phyloP scores from a whole-genome alignment of 2,329 filamentous ascomycete genomes.

The Dactylellina leptospora region DNA sequence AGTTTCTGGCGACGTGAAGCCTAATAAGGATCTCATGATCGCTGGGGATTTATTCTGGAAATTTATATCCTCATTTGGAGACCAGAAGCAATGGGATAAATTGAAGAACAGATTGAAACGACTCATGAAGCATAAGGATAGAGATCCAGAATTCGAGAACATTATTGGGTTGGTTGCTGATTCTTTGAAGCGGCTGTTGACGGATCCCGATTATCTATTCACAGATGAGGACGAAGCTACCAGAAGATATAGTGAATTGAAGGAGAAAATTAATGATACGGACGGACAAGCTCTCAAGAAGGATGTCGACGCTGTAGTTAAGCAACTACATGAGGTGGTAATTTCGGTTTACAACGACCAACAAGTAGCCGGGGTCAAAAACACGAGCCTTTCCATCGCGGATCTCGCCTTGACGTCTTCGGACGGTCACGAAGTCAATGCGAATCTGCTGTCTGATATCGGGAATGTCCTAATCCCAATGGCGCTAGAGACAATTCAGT shows the following conservation, averaged over 20 bases:
- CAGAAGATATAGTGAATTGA: conserved; percentile 65
- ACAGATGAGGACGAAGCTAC: conserved; percentile 69
- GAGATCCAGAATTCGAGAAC: conserved; percentile 82
- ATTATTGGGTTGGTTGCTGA: conserved; percentile 77
- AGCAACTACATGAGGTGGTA: conserved; percentile 74
- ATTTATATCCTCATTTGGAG: conserved; percentile 81
- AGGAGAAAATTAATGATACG: conserved; percentile 68
- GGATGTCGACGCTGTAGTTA: conserved; percentile 76
- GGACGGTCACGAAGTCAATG: conserved; percentile 71
- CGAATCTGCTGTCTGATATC: conserved; percentile 76
- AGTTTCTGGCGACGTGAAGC: conserved; percentile 73
- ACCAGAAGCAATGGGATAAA: conserved; percentile 76
- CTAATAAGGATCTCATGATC: conserved; percentile 77
- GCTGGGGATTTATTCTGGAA: conserved; percentile 83
- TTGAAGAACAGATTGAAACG: conserved; percentile 74
- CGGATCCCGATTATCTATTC: conserved; percentile 80
- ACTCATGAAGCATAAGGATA: conserved; percentile 76
- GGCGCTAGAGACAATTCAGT: conserved; percentile 79
- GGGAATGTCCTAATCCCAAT: conserved; percentile 83
- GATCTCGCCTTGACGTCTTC: conserved; percentile 71
- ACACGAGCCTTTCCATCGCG: conserved; percentile 73
- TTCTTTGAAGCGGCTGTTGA: conserved; percentile 80
- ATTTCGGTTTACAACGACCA: conserved; percentile 75
- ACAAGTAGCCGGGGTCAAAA: conserved; percentile 74
- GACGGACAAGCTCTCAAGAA: conserved; percentile 73